These are phyloP conservation scores for Sindora glabra DNA, from an alignment of 306 rosid genomes.

Conservation along the genomic window DNA sequence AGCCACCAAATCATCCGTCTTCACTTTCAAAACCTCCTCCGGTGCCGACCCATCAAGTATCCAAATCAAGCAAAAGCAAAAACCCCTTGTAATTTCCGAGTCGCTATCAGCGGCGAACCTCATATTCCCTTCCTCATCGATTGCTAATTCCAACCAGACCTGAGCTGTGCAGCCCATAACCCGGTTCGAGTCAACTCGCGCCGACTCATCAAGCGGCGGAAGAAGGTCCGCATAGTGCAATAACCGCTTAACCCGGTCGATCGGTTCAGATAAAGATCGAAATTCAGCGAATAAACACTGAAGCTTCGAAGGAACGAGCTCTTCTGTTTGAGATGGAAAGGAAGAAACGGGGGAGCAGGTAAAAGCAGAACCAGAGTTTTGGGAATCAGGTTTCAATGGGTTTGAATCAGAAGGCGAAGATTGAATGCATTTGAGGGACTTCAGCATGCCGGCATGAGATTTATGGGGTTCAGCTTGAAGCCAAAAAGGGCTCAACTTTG, in stretches of 20 bases:
- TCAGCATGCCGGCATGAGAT: conserved; percentile 4
- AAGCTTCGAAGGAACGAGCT: conserved; percentile 38
- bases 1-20: conserved; percentile 59
- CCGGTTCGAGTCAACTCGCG: conserved; percentile 56
- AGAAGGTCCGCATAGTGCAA: conserved; percentile 43
- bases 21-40: conserved; percentile 55
- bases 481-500: background rate
- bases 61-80: conserved; percentile 67
- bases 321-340: conserved; percentile 23
- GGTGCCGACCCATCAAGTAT: conserved; percentile 63
- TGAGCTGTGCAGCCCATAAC: conserved; percentile 96
- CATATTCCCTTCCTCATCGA: conserved; percentile 60
- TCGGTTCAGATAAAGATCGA: conserved; percentile 42
- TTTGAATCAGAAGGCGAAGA: conserved; percentile 11
- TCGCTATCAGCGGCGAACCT: conserved; percentile 75
- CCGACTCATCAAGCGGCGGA: conserved; percentile 30
- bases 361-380: conserved; percentile 15
- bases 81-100: conserved; percentile 77
- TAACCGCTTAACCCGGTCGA: conserved; percentile 62
- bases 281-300: conserved; percentile 48
- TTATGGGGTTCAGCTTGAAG: conserved; percentile 18
- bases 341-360: conserved; percentile 40
- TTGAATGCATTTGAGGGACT: conserved; percentile 36
- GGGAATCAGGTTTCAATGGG: background rate
- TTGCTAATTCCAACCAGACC: conserved; percentile 66